phyloP scores from a whole-genome alignment of 225 moss, liverwort and hornwort genomes.

The Pseudisothecium myosuroides region DNA sequence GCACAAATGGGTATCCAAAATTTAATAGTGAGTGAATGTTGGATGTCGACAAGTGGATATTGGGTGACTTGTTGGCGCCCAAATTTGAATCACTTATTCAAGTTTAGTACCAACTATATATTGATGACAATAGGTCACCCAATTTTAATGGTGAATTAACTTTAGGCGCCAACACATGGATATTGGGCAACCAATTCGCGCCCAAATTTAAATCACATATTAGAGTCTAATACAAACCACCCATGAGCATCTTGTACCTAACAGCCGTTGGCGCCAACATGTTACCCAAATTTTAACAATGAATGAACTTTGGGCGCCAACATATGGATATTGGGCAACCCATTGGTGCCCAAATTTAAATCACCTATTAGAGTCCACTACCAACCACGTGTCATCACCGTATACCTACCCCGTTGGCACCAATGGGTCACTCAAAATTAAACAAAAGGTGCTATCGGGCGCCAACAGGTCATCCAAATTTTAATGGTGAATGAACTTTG shows the following conservation, averaged over 20 bases:
- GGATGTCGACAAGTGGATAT: not conserved
- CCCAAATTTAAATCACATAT: not conserved
- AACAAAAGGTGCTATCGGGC: too few species aligned
- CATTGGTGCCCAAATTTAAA: not conserved
- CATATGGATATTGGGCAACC: not conserved
- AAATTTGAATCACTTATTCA: not conserved
- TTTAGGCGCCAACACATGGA: too few species aligned
- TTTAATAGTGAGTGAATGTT: not conserved
- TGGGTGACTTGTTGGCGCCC: not conserved
- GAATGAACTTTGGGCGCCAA: not conserved
- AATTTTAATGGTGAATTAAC: not conserved
- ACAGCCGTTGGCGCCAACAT: too few species aligned
- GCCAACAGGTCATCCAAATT: not conserved
- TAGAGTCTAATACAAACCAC: not conserved
- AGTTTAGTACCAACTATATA: not conserved
- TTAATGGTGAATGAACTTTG: rapidly evolving
- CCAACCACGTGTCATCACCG: rapidly evolving
- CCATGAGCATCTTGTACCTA: not conserved
- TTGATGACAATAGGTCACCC: rapidly evolving
- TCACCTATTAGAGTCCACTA: not conserved
- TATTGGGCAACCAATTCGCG: rapidly evolving
- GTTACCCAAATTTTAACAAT: rapidly evolving
- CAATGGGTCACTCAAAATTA: not conserved
- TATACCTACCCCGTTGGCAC: not conserved
- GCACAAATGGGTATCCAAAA: rapidly evolving